Percentiles rank a stretch among this genome's conserved stretches.
These are phyloP conservation scores for Sporothrix phasma DNA, from an alignment of 2,329 filamentous ascomycete species.

Conservation along the genomic window DNA sequence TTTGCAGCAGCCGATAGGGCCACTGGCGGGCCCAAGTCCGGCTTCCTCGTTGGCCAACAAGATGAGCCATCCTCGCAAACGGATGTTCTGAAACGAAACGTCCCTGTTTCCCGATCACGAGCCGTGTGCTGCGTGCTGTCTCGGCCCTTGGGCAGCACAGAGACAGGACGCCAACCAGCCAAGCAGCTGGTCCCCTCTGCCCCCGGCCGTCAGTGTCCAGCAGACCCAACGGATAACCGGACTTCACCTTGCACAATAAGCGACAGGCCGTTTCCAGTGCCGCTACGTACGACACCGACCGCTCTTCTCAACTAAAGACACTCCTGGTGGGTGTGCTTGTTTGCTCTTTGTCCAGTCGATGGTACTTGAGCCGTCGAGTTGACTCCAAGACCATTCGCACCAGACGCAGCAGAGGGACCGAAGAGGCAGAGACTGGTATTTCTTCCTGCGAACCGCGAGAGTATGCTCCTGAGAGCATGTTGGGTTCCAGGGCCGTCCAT, in stretches of 20 bases:
- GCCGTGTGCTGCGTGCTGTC: neutral
- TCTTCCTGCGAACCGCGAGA: neutral
- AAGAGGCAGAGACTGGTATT: neutral
- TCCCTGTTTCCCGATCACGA: neutral
- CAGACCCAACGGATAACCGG: neutral
- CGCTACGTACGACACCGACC: neutral
- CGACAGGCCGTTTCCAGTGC: neutral
- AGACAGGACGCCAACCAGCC: neutral
- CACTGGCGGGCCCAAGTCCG: neutral
- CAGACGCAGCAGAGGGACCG: neutral
- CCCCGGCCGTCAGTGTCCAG: neutral
- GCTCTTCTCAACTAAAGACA: neutral
- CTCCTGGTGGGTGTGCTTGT: neutral
- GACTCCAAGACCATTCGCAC: neutral
- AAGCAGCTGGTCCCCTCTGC: neutral
- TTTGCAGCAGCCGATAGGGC: neutral
- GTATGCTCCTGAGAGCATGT: no score
- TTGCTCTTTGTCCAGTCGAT: neutral
- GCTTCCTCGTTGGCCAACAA: neutral
- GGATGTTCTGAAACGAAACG: slow-evolving; percentile 1
- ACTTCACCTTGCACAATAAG: neutral
- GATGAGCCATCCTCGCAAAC: neutral
- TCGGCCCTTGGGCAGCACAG: neutral
- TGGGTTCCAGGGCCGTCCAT: no score
- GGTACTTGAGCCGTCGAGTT: neutral